Evolutionary conservation across 2,329 filamentous ascomycete species (phyloP), one percentile per base, ranked within the genome.

Genomic region (Fusarium temperatum): DNA sequence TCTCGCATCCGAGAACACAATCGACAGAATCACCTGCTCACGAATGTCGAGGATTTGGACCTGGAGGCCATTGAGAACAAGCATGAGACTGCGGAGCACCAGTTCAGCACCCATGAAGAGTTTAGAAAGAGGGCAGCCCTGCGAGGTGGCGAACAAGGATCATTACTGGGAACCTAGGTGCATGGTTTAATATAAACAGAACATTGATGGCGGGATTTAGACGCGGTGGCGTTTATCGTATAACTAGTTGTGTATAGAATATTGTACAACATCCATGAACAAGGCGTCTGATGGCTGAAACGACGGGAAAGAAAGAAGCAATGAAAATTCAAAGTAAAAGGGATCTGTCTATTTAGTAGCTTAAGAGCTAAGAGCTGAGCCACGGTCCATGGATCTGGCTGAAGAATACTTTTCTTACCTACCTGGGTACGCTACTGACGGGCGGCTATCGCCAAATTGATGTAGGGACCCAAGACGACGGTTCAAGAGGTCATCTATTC

Each of bases 191-290:
- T 41, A 42, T 45, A 39, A 32, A 48, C 48, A 51, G 42, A 69
- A 56, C 55, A 65, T 67, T 57, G 51, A 61, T 32, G 72, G 59
- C 41, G 47, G 72, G 28, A 53, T 62, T 59, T 72, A 72, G 63
- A 74, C 72, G 72, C 59, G 72, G 72, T 58, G 72, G 71, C 72
- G 72, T 72, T 75, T 65, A 64, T 55, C 18, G 59, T 53, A 61
- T 74, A 35, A 35, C 32, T 35, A 35, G 32, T 35, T 35, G 64
- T 58, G 67, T 55, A 65, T 42, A 54, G 41, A 57, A 48, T 45
- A 59, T 54, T 72, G 71, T 72, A 62, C 30, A 38, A 73, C 48
- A 53, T 53, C 13, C 32, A 73, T 64, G 35, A 65, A 48, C 20
- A 42, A 26, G 45, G 59, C 41, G 65, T 42, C 54, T 41, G 51